Evolutionary conservation across 2,329 filamentous ascomycete genomes (phyloP), one percentile per base, ranked within the genome.

Genomic region (Aspergillus piperis): DNA sequence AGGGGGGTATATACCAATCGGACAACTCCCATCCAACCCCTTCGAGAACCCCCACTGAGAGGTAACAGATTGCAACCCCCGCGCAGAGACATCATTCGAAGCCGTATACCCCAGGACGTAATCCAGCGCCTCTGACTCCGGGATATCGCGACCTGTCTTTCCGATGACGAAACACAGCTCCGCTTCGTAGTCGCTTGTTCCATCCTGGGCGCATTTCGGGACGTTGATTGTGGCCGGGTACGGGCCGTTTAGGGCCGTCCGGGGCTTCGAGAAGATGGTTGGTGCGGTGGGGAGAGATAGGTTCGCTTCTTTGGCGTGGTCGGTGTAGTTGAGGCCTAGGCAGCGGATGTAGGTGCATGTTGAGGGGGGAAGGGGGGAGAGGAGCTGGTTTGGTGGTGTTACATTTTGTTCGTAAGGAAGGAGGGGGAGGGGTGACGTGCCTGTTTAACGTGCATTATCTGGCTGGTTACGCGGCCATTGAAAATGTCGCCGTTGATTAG

Each of bases 241-340:
- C 0, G 71, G 72, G 2, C 66, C 73, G 7, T 59, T 62, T 1
- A 75, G 47, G 7, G 72, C 68, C 3, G 67, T 63, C 2, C 69
- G 66, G 1, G 71, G 73, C 56, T 80, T 79, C 66, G 75, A 68
- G 64, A 80, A 79, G 3, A 79, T 64, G 3, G 76, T 71, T 0
- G 75, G 76, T 3, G 66, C 63, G 2, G 50, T 58, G 0, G 77
- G 77, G 21, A 78, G 66, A 2, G 73, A 64, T 69, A 78, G 70
- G 49, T 71, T 73, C 53, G 73, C 73, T 66, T 80, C 77, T 15
- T 64, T 60, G 5, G 76, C 77, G 57, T 79, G 78, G 64, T 79
- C 72, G 38, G 68, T 69, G 65, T 81, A 81, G 69, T 82, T 82
- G 54, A 82, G 73, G 6, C 80, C 80, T 50, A 82, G 68, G 65